These are phyloP conservation scores for Pythium sp. DNA, from an alignment of 352 stramenopile species.

Conservation along the genomic window DNA sequence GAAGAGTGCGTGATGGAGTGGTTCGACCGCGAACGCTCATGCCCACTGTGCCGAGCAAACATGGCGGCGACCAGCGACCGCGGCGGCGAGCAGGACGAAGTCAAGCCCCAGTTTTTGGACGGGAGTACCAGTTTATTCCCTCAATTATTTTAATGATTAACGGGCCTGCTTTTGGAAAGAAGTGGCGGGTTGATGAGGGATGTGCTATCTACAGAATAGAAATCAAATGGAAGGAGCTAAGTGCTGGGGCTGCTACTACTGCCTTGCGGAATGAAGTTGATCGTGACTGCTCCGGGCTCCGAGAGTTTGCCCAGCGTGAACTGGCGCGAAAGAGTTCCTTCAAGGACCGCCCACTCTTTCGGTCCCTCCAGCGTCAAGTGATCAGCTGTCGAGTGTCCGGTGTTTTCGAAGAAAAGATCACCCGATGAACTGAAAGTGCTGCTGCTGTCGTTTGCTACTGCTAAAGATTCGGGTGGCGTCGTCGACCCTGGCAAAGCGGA, in stretches of 20 bases:
- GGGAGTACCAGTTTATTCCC: slow-evolving; percentile 74
- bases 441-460: not conserved
- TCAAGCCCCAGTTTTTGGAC: slow-evolving; percentile 72
- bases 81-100: slow-evolving; percentile 20
- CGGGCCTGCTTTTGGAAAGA: not conserved
- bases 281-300: slow-evolving; percentile 45
- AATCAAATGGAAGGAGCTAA: slow-evolving; percentile 1
- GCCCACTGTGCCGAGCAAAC: slow-evolving; percentile 64
- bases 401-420: not conserved
- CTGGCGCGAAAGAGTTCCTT: slow-evolving; percentile 50
- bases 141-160: slow-evolving; percentile 36
- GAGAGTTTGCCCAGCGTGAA: slow-evolving; percentile 58
- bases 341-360: slow-evolving; percentile 49
- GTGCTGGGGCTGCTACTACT: not conserved
- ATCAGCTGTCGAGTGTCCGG: not conserved
- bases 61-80: slow-evolving; percentile 28
- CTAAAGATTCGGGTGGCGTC: not conserved
- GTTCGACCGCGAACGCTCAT: slow-evolving; percentile 83
- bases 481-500: slow-evolving; percentile 3
- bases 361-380: slow-evolving; percentile 19
- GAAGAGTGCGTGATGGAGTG: slow-evolving; percentile 83
- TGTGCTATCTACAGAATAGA: not conserved
- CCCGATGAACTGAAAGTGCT: not conserved
- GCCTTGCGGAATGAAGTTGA: slow-evolving; percentile 29
- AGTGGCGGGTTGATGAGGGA: not conserved